A percentile compares a stretch with the other conserved stretches of the same genome.
Evolutionary conservation across 805 yeast species (phyloP).

Genomic region (Ogataea ganodermae): DNA sequence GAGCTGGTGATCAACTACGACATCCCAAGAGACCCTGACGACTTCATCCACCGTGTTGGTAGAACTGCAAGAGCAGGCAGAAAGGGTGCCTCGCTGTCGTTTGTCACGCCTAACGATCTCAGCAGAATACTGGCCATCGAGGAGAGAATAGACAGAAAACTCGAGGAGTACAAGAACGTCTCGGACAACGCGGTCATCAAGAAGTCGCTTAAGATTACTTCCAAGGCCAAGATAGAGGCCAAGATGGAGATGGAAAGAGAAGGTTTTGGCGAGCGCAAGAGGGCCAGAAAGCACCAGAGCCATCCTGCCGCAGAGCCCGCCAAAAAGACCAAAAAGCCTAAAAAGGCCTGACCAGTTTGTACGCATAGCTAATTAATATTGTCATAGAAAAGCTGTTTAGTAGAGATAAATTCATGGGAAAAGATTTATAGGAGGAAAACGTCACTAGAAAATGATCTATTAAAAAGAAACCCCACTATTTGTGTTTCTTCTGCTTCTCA

Average conservation of each 20-base stretch:
- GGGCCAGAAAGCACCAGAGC: constrained; percentile 19
- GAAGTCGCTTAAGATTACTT: constrained; percentile 65
- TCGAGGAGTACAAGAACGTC: constrained; percentile 72
- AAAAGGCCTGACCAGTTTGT: background rate
- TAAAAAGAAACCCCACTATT: constrained; percentile 29
- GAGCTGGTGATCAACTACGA: constrained; percentile 78
- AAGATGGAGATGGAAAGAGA: constrained; percentile 92
- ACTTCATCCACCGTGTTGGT: constrained; percentile 87
- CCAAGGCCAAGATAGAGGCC: constrained; percentile 87
- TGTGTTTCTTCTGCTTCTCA: constrained; percentile 85
- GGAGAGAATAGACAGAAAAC: constrained; percentile 74
- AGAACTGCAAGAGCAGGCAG: constrained; percentile 98
- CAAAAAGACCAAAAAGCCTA: constrained; percentile 3
- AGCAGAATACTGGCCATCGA: constrained; percentile 82
- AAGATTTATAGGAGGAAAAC: too few species aligned
- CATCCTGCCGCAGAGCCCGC: background rate
- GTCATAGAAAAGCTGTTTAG: constrained; percentile 1
- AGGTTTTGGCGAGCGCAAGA: constrained; percentile 68
- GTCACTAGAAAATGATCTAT: background rate
- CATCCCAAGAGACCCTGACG: constrained; percentile 82
- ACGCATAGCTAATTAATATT: constrained; percentile 2
- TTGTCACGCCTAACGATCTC: constrained; percentile 86
- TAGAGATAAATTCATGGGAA: too few species aligned
- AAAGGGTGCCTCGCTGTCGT: constrained; percentile 76
- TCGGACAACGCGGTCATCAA: constrained; percentile 78